Evolutionary conservation across 352 stramenopile genomes (phyloP).

Genomic region (Phytophthora europaea): DNA sequence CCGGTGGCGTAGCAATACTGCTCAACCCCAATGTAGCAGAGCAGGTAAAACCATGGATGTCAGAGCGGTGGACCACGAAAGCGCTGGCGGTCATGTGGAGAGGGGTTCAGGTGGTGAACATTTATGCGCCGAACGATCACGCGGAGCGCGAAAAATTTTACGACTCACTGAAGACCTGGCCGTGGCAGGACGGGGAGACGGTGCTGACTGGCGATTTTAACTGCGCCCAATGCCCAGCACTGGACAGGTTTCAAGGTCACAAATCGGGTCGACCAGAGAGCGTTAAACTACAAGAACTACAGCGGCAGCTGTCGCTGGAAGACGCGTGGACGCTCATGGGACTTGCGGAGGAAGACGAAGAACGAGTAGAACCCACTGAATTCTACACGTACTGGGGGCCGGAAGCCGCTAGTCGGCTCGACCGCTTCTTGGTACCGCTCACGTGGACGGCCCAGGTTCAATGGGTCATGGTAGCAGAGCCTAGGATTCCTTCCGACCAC

Average conservation of each 20-base stretch:
- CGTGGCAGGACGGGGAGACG: neutral
- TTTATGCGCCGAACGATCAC: neutral
- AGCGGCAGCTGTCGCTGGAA: neutral
- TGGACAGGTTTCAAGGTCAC: neutral
- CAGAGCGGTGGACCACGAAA: neutral
- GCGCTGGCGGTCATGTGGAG: neutral
- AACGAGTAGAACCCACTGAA: neutral
- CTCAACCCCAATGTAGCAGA: neutral
- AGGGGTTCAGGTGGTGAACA: neutral
- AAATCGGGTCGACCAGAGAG: neutral
- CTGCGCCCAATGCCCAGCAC: slow-evolving; percentile 5
- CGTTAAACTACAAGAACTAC: neutral
- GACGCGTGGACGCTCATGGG: slow-evolving; percentile 1
- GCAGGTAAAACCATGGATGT: neutral
- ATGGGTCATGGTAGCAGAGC: neutral
- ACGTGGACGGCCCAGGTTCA: neutral
- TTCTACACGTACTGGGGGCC: slow-evolving; percentile 5
- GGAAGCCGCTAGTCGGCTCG: neutral
- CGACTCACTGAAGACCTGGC: neutral
- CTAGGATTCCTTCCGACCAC: neutral
- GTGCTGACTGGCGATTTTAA: slow-evolving; percentile 2
- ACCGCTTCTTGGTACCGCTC: neutral
- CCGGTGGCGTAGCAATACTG: neutral
- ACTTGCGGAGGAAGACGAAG: neutral
- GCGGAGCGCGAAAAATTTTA: neutral